Conservation (phyloP, 306 rosid species). For the Ammopiptanthus mongolicus region DNA sequence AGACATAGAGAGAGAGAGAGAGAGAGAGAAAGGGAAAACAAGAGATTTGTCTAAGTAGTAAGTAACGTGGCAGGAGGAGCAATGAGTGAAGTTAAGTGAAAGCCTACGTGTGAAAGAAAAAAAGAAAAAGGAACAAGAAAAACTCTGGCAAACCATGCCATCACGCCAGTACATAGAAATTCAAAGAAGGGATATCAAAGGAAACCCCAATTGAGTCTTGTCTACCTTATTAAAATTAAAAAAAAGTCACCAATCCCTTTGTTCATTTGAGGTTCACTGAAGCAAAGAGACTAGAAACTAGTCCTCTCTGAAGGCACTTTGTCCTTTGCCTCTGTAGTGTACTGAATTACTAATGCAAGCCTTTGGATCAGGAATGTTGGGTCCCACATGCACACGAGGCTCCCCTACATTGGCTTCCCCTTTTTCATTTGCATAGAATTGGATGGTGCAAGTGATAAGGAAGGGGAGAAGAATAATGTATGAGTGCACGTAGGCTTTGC, state of each 20-base stretch:
- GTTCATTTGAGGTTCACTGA: slow-evolving; percentile 43
- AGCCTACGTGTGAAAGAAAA: slow-evolving; percentile 12
- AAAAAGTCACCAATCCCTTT: slow-evolving; percentile 31
- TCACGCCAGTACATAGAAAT: slow-evolving; percentile 30
- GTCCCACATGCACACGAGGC: slow-evolving; percentile 26
- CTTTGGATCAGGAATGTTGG: slow-evolving; percentile 28
- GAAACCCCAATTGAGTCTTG: slow-evolving; percentile 35
- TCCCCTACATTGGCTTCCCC: background rate
- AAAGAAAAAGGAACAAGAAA: background rate
- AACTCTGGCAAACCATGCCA: slow-evolving; percentile 31
- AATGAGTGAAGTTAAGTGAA: slow-evolving; percentile 42
- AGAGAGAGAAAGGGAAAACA: background rate
- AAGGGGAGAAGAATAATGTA: slow-evolving; percentile 47
- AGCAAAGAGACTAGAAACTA: slow-evolving; percentile 18
- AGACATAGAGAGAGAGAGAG: background rate
- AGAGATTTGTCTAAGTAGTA: slow-evolving; percentile 14
- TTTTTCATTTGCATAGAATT: slow-evolving; percentile 11
- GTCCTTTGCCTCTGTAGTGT: background rate
- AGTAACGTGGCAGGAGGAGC: slow-evolving; percentile 24
- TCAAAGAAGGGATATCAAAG: slow-evolving; percentile 46
- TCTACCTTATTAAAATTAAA: slow-evolving; percentile 36
- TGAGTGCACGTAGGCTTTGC: slow-evolving; percentile 82
- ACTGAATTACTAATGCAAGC: background rate
- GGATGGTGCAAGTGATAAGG: slow-evolving; percentile 27
- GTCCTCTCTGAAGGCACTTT: background rate